Evolutionary conservation across 176 grass and related monocot genomes (phyloP), one percentile per base, ranked within the genome.

Genomic region (Paspalum vaginatum): DNA sequence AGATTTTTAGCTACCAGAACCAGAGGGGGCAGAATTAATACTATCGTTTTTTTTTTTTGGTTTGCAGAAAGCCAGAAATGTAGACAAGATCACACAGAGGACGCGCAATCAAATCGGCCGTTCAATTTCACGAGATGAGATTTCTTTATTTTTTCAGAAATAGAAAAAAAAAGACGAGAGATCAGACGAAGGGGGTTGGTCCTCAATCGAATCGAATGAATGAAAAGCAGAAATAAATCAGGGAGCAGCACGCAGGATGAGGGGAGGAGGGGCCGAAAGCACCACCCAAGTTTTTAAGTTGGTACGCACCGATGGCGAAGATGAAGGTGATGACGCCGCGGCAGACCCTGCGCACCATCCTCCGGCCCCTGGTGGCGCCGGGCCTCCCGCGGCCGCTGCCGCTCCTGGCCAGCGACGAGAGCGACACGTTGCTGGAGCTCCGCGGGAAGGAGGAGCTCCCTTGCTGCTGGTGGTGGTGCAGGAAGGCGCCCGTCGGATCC

Each of bases 251-350:
- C n/a, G n/a, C n/a, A n/a, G n/a, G n/a, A n/a, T n/a, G n/a, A n/a
- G n/a, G n/a, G n/a, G n/a, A n/a, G n/a, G n/a, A n/a, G n/a, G n/a
- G n/a, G n/a, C n/a, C n/a, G n/a, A n/a, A n/a, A n/a, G n/a, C n/a
- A n/a, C n/a, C n/a, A n/a, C n/a, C n/a, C n/a, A n/a, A n/a, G n/a
- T n/a, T n/a, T n/a, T n/a, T n/a, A n/a, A n/a, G n/a, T n/a, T n/a
- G n/a, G n/a, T n/a, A n/a, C n/a, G n/a, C n/a, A 97, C 93, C 93
- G 84, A 90, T 90, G 79, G 90, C 90, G 66, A 97, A 97, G 84
- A 97, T 97, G 86, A 87, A 97, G 42, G 93, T 97, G 83, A 97
- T 88, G 62, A 93, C 61, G 18, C 86, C 93, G 73, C 89, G 88
- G 40, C 92, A 77, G 72, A 97, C 88, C 78, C 87, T 76, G 32